A percentile compares a stretch with the other conserved stretches of the same genome.
phyloP scores from a whole-genome alignment of 2,329 filamentous ascomycete species.

The Aureobasidium sp. region DNA sequence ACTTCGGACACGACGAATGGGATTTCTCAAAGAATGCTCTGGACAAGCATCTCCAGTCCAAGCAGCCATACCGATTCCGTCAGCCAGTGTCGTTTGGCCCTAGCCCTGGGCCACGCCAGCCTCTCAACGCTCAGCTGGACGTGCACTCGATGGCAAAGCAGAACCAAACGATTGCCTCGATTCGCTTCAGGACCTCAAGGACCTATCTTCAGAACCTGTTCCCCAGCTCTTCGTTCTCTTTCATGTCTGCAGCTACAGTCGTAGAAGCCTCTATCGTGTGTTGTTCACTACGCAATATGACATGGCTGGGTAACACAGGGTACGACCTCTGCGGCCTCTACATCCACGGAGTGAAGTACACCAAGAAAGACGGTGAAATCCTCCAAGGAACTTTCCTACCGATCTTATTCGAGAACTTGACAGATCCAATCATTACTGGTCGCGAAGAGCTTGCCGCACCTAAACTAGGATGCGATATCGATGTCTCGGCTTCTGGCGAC shows the following conservation, averaged over 20 bases:
- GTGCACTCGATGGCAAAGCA: slow-evolving; percentile 15
- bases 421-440: slow-evolving; percentile 51
- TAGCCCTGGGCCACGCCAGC: slow-evolving; percentile 32
- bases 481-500: slow-evolving; percentile 17
- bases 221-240: slow-evolving; percentile 29
- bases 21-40: slow-evolving; percentile 46
- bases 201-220: slow-evolving; percentile 36
- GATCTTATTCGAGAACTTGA: slow-evolving; percentile 48
- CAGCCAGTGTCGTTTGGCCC: slow-evolving; percentile 37
- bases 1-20: slow-evolving; percentile 43
- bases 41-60: slow-evolving; percentile 42
- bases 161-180: slow-evolving; percentile 28
- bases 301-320: slow-evolving; percentile 51
- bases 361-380: slow-evolving; percentile 39
- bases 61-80: slow-evolving; percentile 31
- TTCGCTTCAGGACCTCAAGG: slow-evolving; percentile 34
- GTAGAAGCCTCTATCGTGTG: slow-evolving; percentile 32
- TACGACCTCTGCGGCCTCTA: slow-evolving; percentile 52
- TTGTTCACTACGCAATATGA: slow-evolving; percentile 39
- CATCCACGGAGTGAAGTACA: slow-evolving; percentile 53
- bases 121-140: slow-evolving; percentile 14
- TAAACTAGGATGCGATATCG: slow-evolving; percentile 32
- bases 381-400: slow-evolving; percentile 47
- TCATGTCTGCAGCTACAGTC: slow-evolving; percentile 31
- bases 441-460: slow-evolving; percentile 54